These are phyloP conservation scores for Mycosphaerelloides madeirae DNA, from an alignment of 2,329 filamentous ascomycete species.

Conservation along the genomic window DNA sequence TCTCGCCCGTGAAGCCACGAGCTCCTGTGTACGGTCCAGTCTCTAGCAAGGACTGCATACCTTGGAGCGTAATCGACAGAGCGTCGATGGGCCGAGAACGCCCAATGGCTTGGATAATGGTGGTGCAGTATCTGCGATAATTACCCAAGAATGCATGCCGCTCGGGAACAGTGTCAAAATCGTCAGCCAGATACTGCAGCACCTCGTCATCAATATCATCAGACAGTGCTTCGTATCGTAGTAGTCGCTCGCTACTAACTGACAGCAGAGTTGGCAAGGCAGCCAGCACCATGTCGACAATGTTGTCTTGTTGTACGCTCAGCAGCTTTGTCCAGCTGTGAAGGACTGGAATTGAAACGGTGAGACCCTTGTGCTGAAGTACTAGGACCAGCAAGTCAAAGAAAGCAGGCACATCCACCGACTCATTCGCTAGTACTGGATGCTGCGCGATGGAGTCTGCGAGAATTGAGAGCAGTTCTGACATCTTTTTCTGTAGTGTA, in stretches of 20 bases:
- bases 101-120: constrained; percentile 82
- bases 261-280: constrained; percentile 74
- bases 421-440: constrained; percentile 54
- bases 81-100: constrained; percentile 77
- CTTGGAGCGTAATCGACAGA: constrained; percentile 76
- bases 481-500: constrained; percentile 85
- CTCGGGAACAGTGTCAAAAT: constrained; percentile 92
- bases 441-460: constrained; percentile 80
- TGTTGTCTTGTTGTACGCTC: constrained; percentile 63
- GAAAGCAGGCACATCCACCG: constrained; percentile 66
- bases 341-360: constrained; percentile 87
- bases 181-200: constrained; percentile 77
- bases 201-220: constrained; percentile 77
- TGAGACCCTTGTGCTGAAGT: constrained; percentile 77
- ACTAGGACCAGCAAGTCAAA: constrained; percentile 75
- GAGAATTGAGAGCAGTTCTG: constrained; percentile 84
- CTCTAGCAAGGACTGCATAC: constrained; percentile 68
- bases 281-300: constrained; percentile 54
- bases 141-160: constrained; percentile 93
- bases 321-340: constrained; percentile 85
- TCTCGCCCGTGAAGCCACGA: constrained; percentile 54
- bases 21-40: constrained; percentile 66
- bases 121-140: constrained; percentile 83
- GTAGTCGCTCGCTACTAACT: constrained; percentile 73
- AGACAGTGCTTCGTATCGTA: constrained; percentile 82